Percentiles rank a stretch among this genome's conserved stretches.
These are phyloP conservation scores for Plenodomus tracheiphilus DNA, from an alignment of 2,329 filamentous ascomycete species.

Conservation along the genomic window DNA sequence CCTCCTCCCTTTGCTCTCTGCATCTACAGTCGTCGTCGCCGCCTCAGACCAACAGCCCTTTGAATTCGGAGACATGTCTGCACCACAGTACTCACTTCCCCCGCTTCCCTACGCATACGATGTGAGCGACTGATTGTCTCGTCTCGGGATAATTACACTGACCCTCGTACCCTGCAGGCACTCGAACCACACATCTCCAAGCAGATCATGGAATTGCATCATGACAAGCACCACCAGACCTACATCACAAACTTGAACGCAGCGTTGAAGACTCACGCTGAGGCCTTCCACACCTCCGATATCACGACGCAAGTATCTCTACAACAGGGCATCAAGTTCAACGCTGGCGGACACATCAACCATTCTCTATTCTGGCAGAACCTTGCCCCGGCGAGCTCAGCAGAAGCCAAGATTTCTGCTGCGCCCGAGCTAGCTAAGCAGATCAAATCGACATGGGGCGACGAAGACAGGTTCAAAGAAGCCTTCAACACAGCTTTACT, in stretches of 20 bases:
- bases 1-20: slow-evolving; percentile 19
- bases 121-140: slow-evolving; percentile 53
- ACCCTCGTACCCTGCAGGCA: slow-evolving; percentile 53
- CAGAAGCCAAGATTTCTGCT: slow-evolving; percentile 58
- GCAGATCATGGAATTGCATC: slow-evolving; percentile 82
- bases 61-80: slow-evolving; percentile 42
- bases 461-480: slow-evolving; percentile 65
- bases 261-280: slow-evolving; percentile 62
- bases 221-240: slow-evolving; percentile 77
- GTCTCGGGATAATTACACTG: slow-evolving; percentile 2
- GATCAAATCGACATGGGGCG: slow-evolving; percentile 70
- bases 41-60: slow-evolving; percentile 41
- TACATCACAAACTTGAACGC: slow-evolving; percentile 78
- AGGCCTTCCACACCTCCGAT: slow-evolving; percentile 60
- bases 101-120: slow-evolving; percentile 70
- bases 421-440: slow-evolving; percentile 64
- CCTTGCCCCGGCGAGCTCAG: slow-evolving; percentile 63
- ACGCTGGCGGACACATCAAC: slow-evolving; percentile 91
- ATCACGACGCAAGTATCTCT: slow-evolving; percentile 67
- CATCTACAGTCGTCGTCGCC: slow-evolving; percentile 11
- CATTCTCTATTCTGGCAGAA: slow-evolving; percentile 93
- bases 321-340: slow-evolving; percentile 78
- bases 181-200: slow-evolving; percentile 74
- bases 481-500: slow-evolving; percentile 68
- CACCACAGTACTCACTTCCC: slow-evolving; percentile 62